These are phyloP conservation scores for Umbelopsis sp. DNA, from an alignment of 192 early-diverging fungal species.

Conservation along the genomic window DNA sequence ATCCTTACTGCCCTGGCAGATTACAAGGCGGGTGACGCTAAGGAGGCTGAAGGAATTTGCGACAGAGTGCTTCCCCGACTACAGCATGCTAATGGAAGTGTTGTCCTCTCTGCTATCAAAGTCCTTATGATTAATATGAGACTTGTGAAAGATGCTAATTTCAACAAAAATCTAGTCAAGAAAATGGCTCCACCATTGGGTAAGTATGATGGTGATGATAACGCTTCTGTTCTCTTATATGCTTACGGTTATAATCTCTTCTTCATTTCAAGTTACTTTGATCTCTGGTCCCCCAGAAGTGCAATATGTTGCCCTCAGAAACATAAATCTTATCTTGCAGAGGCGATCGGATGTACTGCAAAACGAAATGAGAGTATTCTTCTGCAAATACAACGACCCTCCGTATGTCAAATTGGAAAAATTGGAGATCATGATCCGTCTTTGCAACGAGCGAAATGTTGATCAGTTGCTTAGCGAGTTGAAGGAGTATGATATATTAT, in stretches of 20 bases:
- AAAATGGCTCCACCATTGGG: conserved; percentile 96
- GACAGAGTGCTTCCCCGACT: conserved; percentile 91
- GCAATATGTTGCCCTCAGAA: conserved; percentile 95
- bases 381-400: conserved; percentile 98
- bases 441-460: conserved; percentile 83
- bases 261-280: conserved; percentile 68
- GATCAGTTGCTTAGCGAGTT: conserved; percentile 93
- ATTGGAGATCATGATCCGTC: conserved; percentile 89
- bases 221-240: neutral
- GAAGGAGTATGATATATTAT: conserved; percentile 72
- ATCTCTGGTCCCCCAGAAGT: conserved; percentile 89
- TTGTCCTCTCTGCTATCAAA: conserved; percentile 89
- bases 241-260: neutral
- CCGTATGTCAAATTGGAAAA: conserved; percentile 97
- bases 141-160: conserved; percentile 68
- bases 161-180: conserved; percentile 68
- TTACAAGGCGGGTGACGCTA: conserved; percentile 72
- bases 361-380: conserved; percentile 96
- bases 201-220: conserved; percentile 30
- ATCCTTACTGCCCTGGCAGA: conserved; percentile 85
- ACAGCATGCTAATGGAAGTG: conserved; percentile 95
- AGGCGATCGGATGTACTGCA: conserved; percentile 81
- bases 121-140: conserved; percentile 78
- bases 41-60: conserved; percentile 86
- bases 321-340: conserved; percentile 95